Conservation (phyloP, 192 early-diverging fungal species). For the Podila verticillata region DNA sequence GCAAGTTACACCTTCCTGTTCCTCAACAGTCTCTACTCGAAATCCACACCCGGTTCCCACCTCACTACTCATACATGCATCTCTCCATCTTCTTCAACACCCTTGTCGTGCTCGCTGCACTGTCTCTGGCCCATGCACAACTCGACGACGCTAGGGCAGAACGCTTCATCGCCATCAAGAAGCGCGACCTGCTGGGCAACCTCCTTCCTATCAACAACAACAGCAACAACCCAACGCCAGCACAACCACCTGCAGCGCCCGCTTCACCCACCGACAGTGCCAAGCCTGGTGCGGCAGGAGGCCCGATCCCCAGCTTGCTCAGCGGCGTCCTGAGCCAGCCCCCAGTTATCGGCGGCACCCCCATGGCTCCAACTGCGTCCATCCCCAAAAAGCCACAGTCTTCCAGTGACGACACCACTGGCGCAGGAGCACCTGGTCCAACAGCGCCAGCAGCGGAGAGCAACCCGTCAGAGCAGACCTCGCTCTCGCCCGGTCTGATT, state of each 20-base stretch:
- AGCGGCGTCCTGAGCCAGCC: constrained; percentile 7
- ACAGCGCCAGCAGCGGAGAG: not conserved
- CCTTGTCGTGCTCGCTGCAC: not conserved
- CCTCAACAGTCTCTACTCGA: not conserved
- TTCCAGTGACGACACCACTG: not conserved
- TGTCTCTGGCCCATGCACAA: not conserved
- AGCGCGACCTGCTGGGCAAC: constrained; percentile 7
- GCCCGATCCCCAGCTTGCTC: constrained; percentile 5
- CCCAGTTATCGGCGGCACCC: not conserved
- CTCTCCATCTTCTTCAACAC: not conserved
- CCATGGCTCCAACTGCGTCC: not conserved
- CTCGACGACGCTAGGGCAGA: not conserved
- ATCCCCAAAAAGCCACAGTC: constrained; percentile 2
- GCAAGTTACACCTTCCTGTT: not conserved
- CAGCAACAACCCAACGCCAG: not conserved
- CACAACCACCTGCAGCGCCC: not conserved
- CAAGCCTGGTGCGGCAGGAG: not conserved
- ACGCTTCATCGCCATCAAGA: not conserved
- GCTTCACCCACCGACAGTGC: not conserved
- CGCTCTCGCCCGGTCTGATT: constrained; percentile 27
- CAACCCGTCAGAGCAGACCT: not conserved
- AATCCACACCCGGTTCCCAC: not conserved
- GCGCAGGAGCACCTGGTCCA: not conserved
- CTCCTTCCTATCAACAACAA: not conserved
- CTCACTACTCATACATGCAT: not conserved